A percentile compares a stretch with the other conserved stretches of the same genome.
These are phyloP conservation scores for Zarea fungicola DNA, from an alignment of 2,329 filamentous ascomycete genomes.

Conservation along the genomic window DNA sequence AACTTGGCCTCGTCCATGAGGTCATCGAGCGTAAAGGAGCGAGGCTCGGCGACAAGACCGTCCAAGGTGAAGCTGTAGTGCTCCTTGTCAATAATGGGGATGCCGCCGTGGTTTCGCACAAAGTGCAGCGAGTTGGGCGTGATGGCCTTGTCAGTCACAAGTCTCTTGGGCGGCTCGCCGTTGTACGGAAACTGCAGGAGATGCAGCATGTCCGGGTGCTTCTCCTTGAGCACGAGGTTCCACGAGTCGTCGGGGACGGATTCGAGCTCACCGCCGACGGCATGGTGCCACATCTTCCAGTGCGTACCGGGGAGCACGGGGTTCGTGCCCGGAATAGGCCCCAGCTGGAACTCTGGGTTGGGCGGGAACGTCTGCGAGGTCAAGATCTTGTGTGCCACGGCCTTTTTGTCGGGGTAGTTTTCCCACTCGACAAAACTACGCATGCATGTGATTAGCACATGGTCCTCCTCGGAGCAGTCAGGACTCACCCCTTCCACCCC, in stretches of 20 bases:
- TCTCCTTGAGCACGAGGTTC: slow-evolving; percentile 50
- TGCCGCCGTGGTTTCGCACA: slow-evolving; percentile 66
- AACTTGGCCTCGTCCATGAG: slow-evolving; percentile 56
- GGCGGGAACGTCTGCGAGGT: slow-evolving; percentile 24
- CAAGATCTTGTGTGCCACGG: slow-evolving; percentile 48
- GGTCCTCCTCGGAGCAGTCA: not conserved
- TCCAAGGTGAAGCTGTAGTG: slow-evolving; percentile 51
- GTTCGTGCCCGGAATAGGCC: slow-evolving; percentile 50
- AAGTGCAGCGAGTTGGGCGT: slow-evolving; percentile 57
- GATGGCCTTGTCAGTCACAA: slow-evolving; percentile 49
- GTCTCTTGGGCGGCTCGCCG: slow-evolving; percentile 54
- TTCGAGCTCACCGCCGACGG: slow-evolving; percentile 34
- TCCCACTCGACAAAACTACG: slow-evolving; percentile 63
- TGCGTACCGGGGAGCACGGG: slow-evolving; percentile 50
- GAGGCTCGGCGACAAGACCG: slow-evolving; percentile 56
- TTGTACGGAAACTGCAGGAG: slow-evolving; percentile 61
- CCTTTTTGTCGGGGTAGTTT: slow-evolving; percentile 62
- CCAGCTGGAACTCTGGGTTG: slow-evolving; percentile 51
- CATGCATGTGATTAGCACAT: not conserved
- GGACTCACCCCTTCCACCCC: slow-evolving; percentile 29
- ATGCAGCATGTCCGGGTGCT: slow-evolving; percentile 56
- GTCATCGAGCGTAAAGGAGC: slow-evolving; percentile 51
- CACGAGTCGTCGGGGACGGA: slow-evolving; percentile 53
- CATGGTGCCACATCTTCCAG: slow-evolving; percentile 56
- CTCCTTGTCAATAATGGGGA: slow-evolving; percentile 58